Evolutionary conservation across 2,329 filamentous ascomycete genomes (phyloP).

Genomic region (Fusarium drepaniforme): DNA sequence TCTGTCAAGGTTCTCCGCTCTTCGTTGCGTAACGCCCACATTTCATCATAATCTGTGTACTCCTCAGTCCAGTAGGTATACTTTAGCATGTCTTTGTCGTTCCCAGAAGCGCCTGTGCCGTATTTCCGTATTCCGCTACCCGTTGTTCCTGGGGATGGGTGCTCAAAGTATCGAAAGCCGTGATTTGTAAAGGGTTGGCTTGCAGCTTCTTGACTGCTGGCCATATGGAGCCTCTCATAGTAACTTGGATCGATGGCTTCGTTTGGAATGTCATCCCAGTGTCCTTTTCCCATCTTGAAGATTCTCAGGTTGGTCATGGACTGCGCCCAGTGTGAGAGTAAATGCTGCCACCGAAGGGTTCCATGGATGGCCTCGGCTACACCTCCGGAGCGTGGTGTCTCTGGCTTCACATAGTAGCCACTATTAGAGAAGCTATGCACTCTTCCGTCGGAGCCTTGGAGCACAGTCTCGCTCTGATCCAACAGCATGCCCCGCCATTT

Average conservation of each 20-base stretch:
- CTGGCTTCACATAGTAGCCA: not conserved
- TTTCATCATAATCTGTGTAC: not conserved
- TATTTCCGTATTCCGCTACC: conserved; percentile 3
- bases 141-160: not conserved
- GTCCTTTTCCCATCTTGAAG: conserved; percentile 11
- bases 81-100: not conserved
- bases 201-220: not conserved
- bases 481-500: not conserved
- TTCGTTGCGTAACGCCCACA: not conserved
- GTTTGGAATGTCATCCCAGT: not conserved
- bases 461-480: not conserved
- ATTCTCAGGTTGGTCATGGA: conserved; percentile 1
- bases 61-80: not conserved
- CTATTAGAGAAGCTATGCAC: not conserved
- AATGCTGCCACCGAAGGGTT: conserved; percentile 5
- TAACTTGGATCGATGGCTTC: not conserved
- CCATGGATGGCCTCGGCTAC: not conserved
- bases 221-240: not conserved
- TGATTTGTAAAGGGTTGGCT: not conserved
- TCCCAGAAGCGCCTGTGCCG: not conserved
- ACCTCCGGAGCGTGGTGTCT: rapidly evolving
- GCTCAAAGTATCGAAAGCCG: conserved; percentile 12
- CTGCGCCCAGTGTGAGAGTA: conserved; percentile 13
- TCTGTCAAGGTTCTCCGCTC: not conserved
- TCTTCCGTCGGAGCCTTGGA: not conserved